These are phyloP conservation scores for Huntiella abstrusa DNA, from an alignment of 2,329 filamentous ascomycete genomes.

Conservation along the genomic window DNA sequence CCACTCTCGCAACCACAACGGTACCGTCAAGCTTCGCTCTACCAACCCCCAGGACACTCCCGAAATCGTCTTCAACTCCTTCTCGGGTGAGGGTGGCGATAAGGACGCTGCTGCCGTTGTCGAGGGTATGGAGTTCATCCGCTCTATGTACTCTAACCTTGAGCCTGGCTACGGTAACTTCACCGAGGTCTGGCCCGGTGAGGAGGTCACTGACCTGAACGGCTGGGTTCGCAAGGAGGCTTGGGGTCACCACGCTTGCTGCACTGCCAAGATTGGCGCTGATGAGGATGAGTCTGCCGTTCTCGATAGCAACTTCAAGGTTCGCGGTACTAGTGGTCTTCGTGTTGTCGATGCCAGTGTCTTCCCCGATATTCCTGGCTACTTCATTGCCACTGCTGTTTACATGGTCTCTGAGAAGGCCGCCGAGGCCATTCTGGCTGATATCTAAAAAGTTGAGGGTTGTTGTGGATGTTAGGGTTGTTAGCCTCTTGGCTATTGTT, in stretches of 20 bases:
- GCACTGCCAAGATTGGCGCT: slow-evolving; percentile 36
- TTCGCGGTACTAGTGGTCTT: slow-evolving; percentile 34
- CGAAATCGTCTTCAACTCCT: slow-evolving; percentile 40
- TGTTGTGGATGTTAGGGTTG: not conserved
- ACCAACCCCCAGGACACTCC: slow-evolving; percentile 45
- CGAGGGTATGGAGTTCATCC: slow-evolving; percentile 18
- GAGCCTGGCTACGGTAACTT: slow-evolving; percentile 13
- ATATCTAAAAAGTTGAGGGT: not conserved
- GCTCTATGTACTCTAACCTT: slow-evolving; percentile 13
- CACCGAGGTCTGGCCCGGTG: slow-evolving; percentile 10
- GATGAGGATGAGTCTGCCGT: slow-evolving; percentile 36
- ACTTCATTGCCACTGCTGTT: slow-evolving; percentile 29
- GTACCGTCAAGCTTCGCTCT: slow-evolving; percentile 42
- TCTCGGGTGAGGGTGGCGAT: slow-evolving; percentile 25
- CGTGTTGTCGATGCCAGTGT: slow-evolving; percentile 43
- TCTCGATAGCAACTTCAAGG: slow-evolving; percentile 36
- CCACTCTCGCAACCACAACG: slow-evolving; percentile 33
- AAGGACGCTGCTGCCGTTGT: slow-evolving; percentile 24
- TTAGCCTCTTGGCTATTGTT: not conserved
- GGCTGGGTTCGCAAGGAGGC: slow-evolving; percentile 23
- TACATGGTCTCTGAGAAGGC: slow-evolving; percentile 45
- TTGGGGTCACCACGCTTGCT: slow-evolving; percentile 38
- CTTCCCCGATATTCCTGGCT: slow-evolving; percentile 32
- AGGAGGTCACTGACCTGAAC: slow-evolving; percentile 13
- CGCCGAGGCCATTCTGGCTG: slow-evolving; percentile 30